Base-by-base conservation (phyloP, 1,139 yeast genomes). In the Geotrichum aggregatum region DNA sequence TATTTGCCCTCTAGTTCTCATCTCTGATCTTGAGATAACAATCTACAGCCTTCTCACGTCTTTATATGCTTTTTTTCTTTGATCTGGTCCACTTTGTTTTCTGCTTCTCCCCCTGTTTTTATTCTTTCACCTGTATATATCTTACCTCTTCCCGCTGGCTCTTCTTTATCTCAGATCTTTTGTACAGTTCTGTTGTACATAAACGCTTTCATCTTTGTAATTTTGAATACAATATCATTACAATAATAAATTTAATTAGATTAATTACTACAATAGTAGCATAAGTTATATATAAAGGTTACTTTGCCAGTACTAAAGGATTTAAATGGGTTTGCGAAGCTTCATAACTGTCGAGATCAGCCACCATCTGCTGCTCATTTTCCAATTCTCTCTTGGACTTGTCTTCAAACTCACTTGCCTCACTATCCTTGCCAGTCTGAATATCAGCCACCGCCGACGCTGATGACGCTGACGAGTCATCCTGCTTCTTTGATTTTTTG, bases 361-460 rank as follows among this genome's bases (percentile, higher is more conserved):
- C 4, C 26, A 18, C 24, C 21, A 13, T 22, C 19, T 24, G 14
- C 34, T 42, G n/a, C n/a, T 22, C 45, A 42, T 14, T 14, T 10
- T 4, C 16, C 24, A 19, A 19, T 6, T 22, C 14, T 11, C 26
- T 42, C 14, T 28, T 18, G 13, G 19, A 16, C 24, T 18, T 4
- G 21, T 18, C 35, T 11, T n/a, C 19, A 16, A 16, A n/a, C 8
- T 21, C 22, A 2, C n/a, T 7, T 3, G 40, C 2, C n/a, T n/a
- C 22, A 7, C 13, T 21, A n/a, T 26, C 14, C 7, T 18, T 4
- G 7, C 19, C 10, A 13, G 31, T 6, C 6, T 28, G 7, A n/a
- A 30, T 13, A 21, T 10, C 31, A 22, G 8, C 5, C 28, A 4
- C 28, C 19, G 26, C 43, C 21, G 79, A 70, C 18, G 26, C 10